Conservation (phyloP, 2,329 filamentous ascomycete species). For the Zasmidium angulare region DNA sequence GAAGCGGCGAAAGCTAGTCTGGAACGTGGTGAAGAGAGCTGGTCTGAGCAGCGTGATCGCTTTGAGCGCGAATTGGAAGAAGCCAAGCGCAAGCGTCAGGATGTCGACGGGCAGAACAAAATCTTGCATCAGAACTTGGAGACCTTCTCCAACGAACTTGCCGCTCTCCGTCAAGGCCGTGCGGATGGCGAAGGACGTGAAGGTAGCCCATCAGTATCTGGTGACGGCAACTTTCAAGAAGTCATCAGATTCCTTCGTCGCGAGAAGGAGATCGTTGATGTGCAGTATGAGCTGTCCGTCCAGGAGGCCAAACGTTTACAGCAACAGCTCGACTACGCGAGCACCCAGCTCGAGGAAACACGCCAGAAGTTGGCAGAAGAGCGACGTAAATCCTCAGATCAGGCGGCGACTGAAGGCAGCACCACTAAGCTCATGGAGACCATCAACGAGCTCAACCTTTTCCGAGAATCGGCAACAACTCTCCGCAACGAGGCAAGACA, state of each 20-base stretch:
- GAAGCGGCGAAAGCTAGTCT: conserved; percentile 81
- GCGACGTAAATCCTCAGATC: conserved; percentile 72
- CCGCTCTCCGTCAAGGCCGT: conserved; percentile 74
- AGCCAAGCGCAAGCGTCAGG: conserved; percentile 74
- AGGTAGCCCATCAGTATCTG: conserved; percentile 13
- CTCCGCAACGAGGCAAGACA: conserved; percentile 83
- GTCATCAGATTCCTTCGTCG: conserved; percentile 87
- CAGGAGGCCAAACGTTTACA: conserved; percentile 86
- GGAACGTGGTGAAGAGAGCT: conserved; percentile 79
- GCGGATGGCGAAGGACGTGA: conserved; percentile 55
- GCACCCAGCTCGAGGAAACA: conserved; percentile 84
- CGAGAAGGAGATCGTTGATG: conserved; percentile 96
- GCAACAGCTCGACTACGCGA: conserved; percentile 84
- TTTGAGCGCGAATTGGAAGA: conserved; percentile 84
- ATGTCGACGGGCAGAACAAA: conserved; percentile 85
- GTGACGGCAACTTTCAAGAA: conserved; percentile 74
- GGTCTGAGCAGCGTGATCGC: conserved; percentile 76
- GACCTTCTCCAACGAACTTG: conserved; percentile 71
- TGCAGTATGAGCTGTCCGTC: conserved; percentile 87
- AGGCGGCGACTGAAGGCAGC: conserved; percentile 69
- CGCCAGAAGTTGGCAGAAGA: conserved; percentile 89
- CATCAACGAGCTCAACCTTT: conserved; percentile 91
- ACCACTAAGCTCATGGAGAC: conserved; percentile 93
- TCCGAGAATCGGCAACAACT: conserved; percentile 90
- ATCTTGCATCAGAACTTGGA: conserved; percentile 88